Evolutionary conservation across 2,329 filamentous ascomycete genomes (phyloP).

Genomic region (Salinomyces thailandicus): DNA sequence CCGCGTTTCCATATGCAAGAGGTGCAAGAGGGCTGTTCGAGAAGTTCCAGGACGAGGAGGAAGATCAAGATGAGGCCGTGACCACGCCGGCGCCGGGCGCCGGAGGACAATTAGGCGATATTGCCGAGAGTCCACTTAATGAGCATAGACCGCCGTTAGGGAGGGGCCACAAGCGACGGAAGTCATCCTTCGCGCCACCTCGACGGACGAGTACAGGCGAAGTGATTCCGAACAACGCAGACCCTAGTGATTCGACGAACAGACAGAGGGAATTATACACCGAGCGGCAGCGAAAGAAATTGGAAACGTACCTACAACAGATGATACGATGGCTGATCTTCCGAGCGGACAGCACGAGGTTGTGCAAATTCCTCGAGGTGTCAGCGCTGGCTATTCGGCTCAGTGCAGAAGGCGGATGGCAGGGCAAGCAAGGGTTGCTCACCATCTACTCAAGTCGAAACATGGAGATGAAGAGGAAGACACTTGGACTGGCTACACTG

Average conservation of each 20-base stretch:
- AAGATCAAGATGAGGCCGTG: constrained; percentile 24
- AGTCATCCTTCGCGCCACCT: constrained; percentile 47
- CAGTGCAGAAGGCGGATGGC: constrained; percentile 90
- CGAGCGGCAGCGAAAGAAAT: constrained; percentile 69
- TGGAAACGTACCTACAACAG: constrained; percentile 83
- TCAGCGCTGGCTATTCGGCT: constrained; percentile 88
- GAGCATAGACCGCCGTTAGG: constrained; percentile 41
- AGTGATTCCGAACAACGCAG: constrained; percentile 29
- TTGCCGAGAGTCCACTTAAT: constrained; percentile 49
- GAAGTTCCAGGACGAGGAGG: constrained; percentile 68
- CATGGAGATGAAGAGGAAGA: constrained; percentile 28
- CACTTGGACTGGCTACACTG: constrained; percentile 34
- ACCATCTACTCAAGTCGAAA: constrained; percentile 81
- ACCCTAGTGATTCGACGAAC: constrained; percentile 22
- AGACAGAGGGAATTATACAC: constrained; percentile 49
- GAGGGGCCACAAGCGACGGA: constrained; percentile 33
- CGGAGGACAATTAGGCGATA: background rate
- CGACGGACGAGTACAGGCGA: constrained; percentile 45
- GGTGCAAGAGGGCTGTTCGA: constrained; percentile 47
- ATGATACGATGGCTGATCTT: constrained; percentile 98
- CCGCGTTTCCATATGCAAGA: constrained; percentile 80
- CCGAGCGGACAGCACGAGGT: constrained; percentile 82
- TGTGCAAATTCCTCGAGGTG: constrained; percentile 92
- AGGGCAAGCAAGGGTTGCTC: constrained; percentile 92
- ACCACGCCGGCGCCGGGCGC: background rate